These are phyloP conservation scores for Solanum virginianum DNA, from an alignment of 257 asterid genomes.

Conservation along the genomic window DNA sequence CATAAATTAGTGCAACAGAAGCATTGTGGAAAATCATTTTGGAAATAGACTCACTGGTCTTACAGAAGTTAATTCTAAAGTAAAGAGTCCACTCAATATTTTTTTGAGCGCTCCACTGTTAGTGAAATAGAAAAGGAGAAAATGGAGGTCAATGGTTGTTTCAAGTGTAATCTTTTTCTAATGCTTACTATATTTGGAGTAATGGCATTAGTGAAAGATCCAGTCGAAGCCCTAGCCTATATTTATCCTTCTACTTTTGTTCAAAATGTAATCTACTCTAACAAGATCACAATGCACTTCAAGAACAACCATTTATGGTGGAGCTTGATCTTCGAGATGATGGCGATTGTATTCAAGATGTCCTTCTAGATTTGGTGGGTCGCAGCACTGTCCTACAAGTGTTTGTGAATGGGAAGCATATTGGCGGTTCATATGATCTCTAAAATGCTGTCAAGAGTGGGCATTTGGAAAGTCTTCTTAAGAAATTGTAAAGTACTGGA, in stretches of 20 bases:
- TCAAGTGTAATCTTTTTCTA: slow-evolving; percentile 22
- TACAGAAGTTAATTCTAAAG: too few relatives aligned
- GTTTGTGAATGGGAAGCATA: slow-evolving; percentile 86
- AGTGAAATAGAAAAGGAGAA: slow-evolving; percentile 12
- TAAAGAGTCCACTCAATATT: not conserved
- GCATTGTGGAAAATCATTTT: too few relatives aligned
- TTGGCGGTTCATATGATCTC: slow-evolving; percentile 84
- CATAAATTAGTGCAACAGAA: not conserved
- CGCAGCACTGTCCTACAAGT: slow-evolving; percentile 88
- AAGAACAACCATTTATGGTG: slow-evolving; percentile 73
- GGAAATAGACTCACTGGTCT: too few relatives aligned
- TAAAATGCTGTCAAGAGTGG: slow-evolving; percentile 21
- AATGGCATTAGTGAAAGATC: slow-evolving; percentile 25
- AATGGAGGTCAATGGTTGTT: slow-evolving; percentile 12
- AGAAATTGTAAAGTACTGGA: slow-evolving; percentile 8
- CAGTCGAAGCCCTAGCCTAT: slow-evolving; percentile 45
- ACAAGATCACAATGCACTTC: slow-evolving; percentile 58
- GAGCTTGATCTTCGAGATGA: slow-evolving; percentile 99
- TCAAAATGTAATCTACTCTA: slow-evolving; percentile 72
- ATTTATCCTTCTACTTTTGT: slow-evolving; percentile 82
- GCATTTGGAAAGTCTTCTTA: slow-evolving; percentile 18
- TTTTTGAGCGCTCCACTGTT: not conserved
- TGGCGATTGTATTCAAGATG: slow-evolving; percentile 65
- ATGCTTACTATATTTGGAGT: slow-evolving; percentile 38
- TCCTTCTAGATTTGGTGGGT: slow-evolving; percentile 71